Conservation (phyloP, 768 basidiomycete species). For the Cystobasidium onofrii region DNA sequence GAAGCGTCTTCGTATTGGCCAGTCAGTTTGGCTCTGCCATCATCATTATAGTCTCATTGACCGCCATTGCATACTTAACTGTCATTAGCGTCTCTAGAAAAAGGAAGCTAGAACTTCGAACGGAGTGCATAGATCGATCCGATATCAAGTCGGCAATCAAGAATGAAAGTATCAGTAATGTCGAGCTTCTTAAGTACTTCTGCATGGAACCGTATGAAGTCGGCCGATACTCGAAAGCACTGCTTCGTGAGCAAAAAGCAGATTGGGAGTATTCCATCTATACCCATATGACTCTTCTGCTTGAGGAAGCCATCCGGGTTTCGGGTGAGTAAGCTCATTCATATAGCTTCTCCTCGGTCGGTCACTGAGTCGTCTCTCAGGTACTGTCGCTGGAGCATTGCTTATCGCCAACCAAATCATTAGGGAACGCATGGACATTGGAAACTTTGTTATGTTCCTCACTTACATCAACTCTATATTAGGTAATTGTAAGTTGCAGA, state of each 20-base stretch:
- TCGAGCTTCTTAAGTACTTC: conserved; percentile 21
- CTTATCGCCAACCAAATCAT: conserved; percentile 66
- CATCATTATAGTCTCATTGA: background rate
- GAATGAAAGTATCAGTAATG: conserved; percentile 1
- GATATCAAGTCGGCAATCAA: background rate
- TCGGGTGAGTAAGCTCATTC: background rate
- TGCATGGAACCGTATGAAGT: conserved; percentile 16
- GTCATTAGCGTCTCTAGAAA: background rate
- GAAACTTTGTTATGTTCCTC: conserved; percentile 28
- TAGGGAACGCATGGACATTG: conserved; percentile 46
- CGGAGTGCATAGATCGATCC: background rate
- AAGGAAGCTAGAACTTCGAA: background rate
- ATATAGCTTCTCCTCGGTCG: background rate
- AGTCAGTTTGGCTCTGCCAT: background rate
- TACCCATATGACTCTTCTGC: background rate
- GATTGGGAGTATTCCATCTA: background rate
- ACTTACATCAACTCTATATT: background rate
- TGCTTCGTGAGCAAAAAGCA: background rate
- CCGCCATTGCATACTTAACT: background rate
- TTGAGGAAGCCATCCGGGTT: background rate
- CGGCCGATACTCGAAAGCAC: background rate
- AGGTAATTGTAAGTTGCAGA: background rate
- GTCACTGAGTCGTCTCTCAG: conserved; percentile 41
- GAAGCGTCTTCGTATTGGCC: background rate
- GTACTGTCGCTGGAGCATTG: conserved; percentile 72